Base-by-base conservation (phyloP, 2,329 filamentous ascomycete species). In the Claviceps maximensis region DNA sequence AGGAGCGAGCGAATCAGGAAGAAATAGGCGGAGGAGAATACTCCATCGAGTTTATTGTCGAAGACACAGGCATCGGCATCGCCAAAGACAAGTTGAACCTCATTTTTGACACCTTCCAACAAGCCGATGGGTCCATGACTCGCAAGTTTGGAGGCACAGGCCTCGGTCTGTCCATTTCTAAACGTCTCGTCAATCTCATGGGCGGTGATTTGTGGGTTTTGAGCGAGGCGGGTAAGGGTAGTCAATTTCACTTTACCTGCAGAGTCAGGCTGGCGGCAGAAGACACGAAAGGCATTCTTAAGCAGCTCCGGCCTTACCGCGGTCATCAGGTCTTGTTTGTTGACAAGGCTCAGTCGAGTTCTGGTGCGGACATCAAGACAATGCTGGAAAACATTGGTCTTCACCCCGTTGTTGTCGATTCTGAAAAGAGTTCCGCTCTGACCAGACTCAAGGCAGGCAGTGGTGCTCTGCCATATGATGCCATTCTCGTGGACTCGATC, bases 81-180 rank as follows among this genome's bases (percentile, higher is more conserved):
- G 88, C 91, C 62, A 81, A 86, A 58, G 90, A 97, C 71, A 97
- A 97, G 73, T 79, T 97, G 51, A 89, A 95, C 65, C 76, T 97
- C 59, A 97, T 98, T 65, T 97, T 98, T 70, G 93, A 97, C 71
- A 97, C 91, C 0, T 97, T 97, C 82, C 91, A 96, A 69, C 93
- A 97, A 72, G 93, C 93, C 21, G 93, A 97, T 66, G 91, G 91
- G 40, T 96, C 90, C 36, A 97, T 94, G 68, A 97, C 91, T 1
- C 82, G 90, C 61, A 93, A 94, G 66, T 97, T 97, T 67, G 91
- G 91, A 62, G 91, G 91, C 61, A 97, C 93, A 7, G 91, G 91
- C 60, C 79, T 97, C 10, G 91, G 91, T 59, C 72, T 97, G 27
- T 96, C 91, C 17, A 97, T 97, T 63, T 97, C 91, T 29, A 94